Evolutionary conservation across 139 green algal genomes (phyloP).

Genomic region (Choricystis sp.): DNA sequence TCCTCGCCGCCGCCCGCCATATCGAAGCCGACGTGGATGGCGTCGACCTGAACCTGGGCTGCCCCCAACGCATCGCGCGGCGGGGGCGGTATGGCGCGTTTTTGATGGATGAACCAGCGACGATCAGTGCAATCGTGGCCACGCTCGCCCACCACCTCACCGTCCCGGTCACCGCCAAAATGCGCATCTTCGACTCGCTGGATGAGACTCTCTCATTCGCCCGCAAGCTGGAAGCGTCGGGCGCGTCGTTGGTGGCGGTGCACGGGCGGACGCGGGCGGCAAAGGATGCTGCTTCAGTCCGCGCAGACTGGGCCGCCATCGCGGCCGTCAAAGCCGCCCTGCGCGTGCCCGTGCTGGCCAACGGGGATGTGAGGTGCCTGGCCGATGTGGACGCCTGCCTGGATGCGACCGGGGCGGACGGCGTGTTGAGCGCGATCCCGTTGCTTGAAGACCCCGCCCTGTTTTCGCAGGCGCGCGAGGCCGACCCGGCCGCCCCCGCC

Average conservation of each 20-base stretch:
- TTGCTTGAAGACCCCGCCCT: conserved; percentile 73
- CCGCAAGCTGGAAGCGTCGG: conserved; percentile 69
- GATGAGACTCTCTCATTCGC: conserved; percentile 82
- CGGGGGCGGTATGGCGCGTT: conserved; percentile 54
- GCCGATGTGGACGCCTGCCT: conserved; percentile 51
- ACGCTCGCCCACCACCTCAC: conserved; percentile 21
- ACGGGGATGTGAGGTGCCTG: conserved; percentile 66
- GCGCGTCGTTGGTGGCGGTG: conserved; percentile 73
- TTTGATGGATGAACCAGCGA: conserved; percentile 74
- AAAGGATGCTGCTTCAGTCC: conserved; percentile 43
- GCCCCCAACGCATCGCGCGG: conserved; percentile 81
- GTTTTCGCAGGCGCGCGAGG: conserved; percentile 29
- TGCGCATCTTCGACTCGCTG: conserved; percentile 72
- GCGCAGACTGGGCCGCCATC: conserved; percentile 55
- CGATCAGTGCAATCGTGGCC: conserved; percentile 46
- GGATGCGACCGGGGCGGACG: conserved; percentile 57
- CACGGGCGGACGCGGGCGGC: conserved; percentile 86
- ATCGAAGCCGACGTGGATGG: conserved; percentile 62
- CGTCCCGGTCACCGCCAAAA: conserved; percentile 69
- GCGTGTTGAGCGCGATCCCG: conserved; percentile 68
- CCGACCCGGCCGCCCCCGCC: conserved; percentile 1
- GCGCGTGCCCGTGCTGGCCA: conserved; percentile 66
- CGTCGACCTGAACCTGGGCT: conserved; percentile 96
- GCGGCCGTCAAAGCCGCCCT: conserved; percentile 36
- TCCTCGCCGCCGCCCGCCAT: conserved; percentile 60